phyloP scores from a whole-genome alignment of 2,329 filamentous ascomycete genomes.

The Chrysoporthe austroafricana region DNA sequence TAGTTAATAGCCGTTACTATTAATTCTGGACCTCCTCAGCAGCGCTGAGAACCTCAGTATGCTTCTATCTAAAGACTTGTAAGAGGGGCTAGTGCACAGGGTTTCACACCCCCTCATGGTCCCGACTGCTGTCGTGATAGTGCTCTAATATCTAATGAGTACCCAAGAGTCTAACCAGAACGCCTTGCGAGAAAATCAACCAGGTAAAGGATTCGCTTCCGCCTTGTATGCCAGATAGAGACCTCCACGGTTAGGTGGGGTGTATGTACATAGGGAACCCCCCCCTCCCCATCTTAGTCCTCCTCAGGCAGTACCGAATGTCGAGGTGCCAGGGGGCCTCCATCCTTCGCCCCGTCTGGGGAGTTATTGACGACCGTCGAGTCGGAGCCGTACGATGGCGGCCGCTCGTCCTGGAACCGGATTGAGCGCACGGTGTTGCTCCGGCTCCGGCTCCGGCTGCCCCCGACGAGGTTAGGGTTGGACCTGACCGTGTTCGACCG shows the following conservation, averaged over 20 bases:
- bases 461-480: constrained; percentile 8
- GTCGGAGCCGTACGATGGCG: constrained; percentile 26
- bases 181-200: constrained; percentile 21
- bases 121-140: neutral
- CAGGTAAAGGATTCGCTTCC: neutral
- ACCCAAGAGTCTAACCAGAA: constrained; percentile 22
- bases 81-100: constrained; percentile 1
- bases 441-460: constrained; percentile 11
- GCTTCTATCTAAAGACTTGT: constrained; percentile 17
- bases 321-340: neutral
- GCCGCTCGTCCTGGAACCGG: constrained; percentile 17
- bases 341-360: constrained; percentile 6
- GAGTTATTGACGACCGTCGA: constrained; percentile 21
- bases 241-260: no score
- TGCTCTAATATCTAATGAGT: constrained; percentile 16
- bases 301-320: constrained; percentile 8
- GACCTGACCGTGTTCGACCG: constrained; percentile 22
- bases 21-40: constrained; percentile 15
- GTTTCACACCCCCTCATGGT: constrained; percentile 5
- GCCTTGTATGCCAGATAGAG: constrained; percentile 12
- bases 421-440: constrained; percentile 23
- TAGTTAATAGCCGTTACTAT: constrained; percentile 9
- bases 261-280: no score
- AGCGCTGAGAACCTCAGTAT: constrained; percentile 11
- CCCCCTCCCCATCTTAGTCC: neutral